Base-by-base conservation (phyloP, 768 basidiomycete species). In the Amanita rubescens region DNA sequence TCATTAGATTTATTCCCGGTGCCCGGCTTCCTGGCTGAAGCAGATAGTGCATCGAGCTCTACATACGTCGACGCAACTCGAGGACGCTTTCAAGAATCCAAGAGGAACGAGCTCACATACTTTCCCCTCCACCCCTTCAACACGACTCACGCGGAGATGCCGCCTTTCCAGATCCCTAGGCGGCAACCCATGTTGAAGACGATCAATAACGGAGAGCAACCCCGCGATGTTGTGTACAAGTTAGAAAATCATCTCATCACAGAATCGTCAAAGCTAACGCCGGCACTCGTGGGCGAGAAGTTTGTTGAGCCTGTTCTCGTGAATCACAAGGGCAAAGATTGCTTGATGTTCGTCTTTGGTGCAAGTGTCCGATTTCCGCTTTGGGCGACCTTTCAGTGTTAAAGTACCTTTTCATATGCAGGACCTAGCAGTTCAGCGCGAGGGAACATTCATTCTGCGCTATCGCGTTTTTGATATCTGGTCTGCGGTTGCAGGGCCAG, bases 1-100 rank as follows among this genome's bases (percentile, higher is more conserved):
- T 79, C 78, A n/a, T 80, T 81, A 54, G 86, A 87, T 65, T 71
- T 88, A 33, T 88, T 83, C 57, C 79, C 80, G 3, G 76, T 84
- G 4, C 75, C 78, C n/a, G 72, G 72, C 30, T 58, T 62, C 56
- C 42, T 59, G 35, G 41, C 50, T 17, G 24, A 44, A 12, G 35
- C 50, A 33, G 58, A 56, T 43, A 45, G 49, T 19, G 39, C 43
- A 10, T 41, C 53, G 49, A 17, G 34, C 8, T 53, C 57, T 49
- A 46, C 50, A 24, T 45, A 4, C 5, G 47, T 38, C 8, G 53
- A 52, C 38, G 37, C 49, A 24, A 46, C 43, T 25, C 44, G 34
- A 33, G 52, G 34, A 5, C 45, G 20, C 22, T 27, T 49, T 17
- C 47, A 22, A 2, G 37, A 39, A 6, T 7, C 22, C 6, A 48